Evolutionary conservation across 2,329 filamentous ascomycete genomes (phyloP).

Genomic region (Trichoderma atroviride): DNA sequence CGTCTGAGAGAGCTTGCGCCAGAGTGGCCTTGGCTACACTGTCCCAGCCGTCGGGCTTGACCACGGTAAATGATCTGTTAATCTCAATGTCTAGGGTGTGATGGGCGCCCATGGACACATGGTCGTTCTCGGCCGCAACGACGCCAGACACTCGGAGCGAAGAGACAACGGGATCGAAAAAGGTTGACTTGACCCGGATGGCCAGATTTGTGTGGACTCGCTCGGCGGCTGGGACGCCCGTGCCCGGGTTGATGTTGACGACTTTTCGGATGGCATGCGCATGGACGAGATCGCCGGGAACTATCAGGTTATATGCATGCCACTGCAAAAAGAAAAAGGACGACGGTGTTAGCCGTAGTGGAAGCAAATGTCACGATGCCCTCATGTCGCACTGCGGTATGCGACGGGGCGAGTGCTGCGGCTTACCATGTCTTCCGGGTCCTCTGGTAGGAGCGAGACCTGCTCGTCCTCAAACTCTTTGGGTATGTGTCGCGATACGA

Average conservation of each 20-base stretch:
- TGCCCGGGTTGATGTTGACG: conserved; percentile 51
- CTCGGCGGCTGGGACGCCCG: conserved; percentile 52
- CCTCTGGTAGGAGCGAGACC: conserved; percentile 48
- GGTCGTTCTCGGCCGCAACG: conserved; percentile 56
- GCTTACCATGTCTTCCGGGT: conserved; percentile 52
- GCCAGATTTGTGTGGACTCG: conserved; percentile 62
- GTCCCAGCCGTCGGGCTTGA: conserved; percentile 87
- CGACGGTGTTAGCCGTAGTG: background rate
- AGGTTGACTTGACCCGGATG: conserved; percentile 58
- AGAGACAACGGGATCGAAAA: conserved; percentile 60
- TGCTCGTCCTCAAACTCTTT: conserved; percentile 46
- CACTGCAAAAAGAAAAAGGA: conserved; percentile 42
- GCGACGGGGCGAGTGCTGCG: conserved; percentile 25
- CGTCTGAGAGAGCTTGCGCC: conserved; percentile 75
- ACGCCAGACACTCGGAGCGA: conserved; percentile 59
- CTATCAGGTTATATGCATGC: conserved; percentile 65
- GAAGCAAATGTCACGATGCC: background rate
- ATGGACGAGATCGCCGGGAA: conserved; percentile 54
- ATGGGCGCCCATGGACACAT: conserved; percentile 57
- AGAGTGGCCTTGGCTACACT: conserved; percentile 80
- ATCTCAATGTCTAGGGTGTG: conserved; percentile 79
- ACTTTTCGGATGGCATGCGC: conserved; percentile 62
- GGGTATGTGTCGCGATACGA: conserved; percentile 43
- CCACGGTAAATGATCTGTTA: conserved; percentile 82
- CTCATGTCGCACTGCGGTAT: background rate